These are phyloP conservation scores for Apodospora peruviana DNA, from an alignment of 495 filamentous ascomycete species.

Conservation along the genomic window DNA sequence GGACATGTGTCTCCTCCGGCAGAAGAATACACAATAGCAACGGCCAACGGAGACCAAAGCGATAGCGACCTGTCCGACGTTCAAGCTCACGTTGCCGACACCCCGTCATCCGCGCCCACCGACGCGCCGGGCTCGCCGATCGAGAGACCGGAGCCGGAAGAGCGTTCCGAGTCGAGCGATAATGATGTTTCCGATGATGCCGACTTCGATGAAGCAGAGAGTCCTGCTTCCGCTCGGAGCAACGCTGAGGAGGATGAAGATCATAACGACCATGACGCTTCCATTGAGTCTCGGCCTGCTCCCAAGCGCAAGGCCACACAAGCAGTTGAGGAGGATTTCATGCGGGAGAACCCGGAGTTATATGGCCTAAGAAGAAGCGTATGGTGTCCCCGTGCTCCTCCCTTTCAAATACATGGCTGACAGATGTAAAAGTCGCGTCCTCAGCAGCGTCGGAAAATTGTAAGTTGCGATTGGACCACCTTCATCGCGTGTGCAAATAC, in stretches of 20 bases:
- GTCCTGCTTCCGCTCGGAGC: slow-evolving; percentile 46
- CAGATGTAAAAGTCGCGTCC: slow-evolving; percentile 40
- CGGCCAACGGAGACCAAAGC: slow-evolving; percentile 30
- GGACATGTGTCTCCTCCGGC: slow-evolving; percentile 30
- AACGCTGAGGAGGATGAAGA: slow-evolving; percentile 33
- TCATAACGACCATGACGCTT: slow-evolving; percentile 53
- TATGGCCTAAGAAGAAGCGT: slow-evolving; percentile 92
- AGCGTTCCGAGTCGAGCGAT: slow-evolving; percentile 46
- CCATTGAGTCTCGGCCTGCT: slow-evolving; percentile 56
- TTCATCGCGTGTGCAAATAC: neutral
- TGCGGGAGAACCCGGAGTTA: slow-evolving; percentile 87
- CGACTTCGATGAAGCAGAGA: slow-evolving; percentile 68
- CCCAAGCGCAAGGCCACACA: slow-evolving; percentile 68
- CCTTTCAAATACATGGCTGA: slow-evolving; percentile 25
- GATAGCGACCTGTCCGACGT: slow-evolving; percentile 45
- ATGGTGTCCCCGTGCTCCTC: slow-evolving; percentile 28
- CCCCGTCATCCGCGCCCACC: slow-evolving; percentile 42
- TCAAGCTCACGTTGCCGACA: slow-evolving; percentile 25
- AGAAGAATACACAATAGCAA: slow-evolving; percentile 18
- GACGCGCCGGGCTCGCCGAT: slow-evolving; percentile 56
- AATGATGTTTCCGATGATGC: slow-evolving; percentile 74
- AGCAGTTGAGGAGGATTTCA: slow-evolving; percentile 70
- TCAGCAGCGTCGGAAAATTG: slow-evolving; percentile 44
- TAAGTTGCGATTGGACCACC: slow-evolving; percentile 26
- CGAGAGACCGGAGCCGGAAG: slow-evolving; percentile 55